Conservation (phyloP, 257 asterid species). For the Rubia yunnanensis region DNA sequence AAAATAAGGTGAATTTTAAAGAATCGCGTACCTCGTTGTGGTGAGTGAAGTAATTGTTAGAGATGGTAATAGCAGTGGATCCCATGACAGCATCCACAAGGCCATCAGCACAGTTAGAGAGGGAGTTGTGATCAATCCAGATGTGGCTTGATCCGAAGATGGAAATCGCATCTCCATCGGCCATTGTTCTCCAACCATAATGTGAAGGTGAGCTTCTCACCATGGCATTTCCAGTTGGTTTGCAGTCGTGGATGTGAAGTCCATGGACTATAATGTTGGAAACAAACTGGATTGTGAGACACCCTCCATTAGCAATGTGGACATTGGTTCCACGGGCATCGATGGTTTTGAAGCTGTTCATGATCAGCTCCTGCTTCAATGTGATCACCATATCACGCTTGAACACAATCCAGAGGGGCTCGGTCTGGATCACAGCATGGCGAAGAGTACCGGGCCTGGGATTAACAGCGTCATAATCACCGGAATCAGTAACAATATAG, state of each 20-base stretch:
- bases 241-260: slow-evolving; percentile 71
- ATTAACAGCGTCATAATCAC: slow-evolving; percentile 72
- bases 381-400: slow-evolving; percentile 78
- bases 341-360: slow-evolving; percentile 89
- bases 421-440: slow-evolving; percentile 85
- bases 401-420: slow-evolving; percentile 89
- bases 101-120: slow-evolving; percentile 85
- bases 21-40: slow-evolving; percentile 62
- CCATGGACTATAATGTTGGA: slow-evolving; percentile 81
- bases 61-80: slow-evolving; percentile 81
- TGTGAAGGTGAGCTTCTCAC: slow-evolving; percentile 82
- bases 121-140: slow-evolving; percentile 92
- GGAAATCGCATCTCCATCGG: slow-evolving; percentile 86
- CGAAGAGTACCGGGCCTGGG: slow-evolving; percentile 86
- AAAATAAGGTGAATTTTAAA: slow-evolving; percentile 3
- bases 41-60: slow-evolving; percentile 79
- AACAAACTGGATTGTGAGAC: slow-evolving; percentile 68
- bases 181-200: slow-evolving; percentile 90
- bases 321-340: slow-evolving; percentile 82
- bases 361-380: slow-evolving; percentile 73
- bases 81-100: slow-evolving; percentile 97
- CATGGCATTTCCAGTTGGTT: slow-evolving; percentile 87
- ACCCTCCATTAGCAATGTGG: slow-evolving; percentile 74
- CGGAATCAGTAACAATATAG: slow-evolving; percentile 68
- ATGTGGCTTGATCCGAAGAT: slow-evolving; percentile 82